Percentiles rank a stretch among this genome's conserved stretches.
These are phyloP conservation scores for Aspergillus novoparasiticus DNA, from an alignment of 2,329 filamentous ascomycete species.

Conservation along the genomic window DNA sequence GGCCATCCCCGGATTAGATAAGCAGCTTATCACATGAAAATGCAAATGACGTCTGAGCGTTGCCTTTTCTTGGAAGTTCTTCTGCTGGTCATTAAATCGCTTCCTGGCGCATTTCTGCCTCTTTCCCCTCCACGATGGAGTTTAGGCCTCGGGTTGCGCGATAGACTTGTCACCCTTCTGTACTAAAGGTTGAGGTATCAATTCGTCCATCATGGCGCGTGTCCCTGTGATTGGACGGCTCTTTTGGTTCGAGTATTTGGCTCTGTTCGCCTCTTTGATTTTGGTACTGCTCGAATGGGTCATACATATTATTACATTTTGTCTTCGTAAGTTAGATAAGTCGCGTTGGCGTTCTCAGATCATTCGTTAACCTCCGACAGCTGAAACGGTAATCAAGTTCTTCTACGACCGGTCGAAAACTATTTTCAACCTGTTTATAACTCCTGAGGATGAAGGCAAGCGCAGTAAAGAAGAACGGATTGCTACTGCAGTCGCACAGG, in stretches of 20 bases:
- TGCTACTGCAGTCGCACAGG: conserved; percentile 77
- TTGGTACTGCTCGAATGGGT: conserved; percentile 81
- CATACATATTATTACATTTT: conserved; percentile 82
- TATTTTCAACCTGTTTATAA: conserved; percentile 77
- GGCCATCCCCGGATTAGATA: conserved; percentile 36
- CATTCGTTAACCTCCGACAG: conserved; percentile 46
- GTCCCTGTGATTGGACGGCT: conserved; percentile 67
- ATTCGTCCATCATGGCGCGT: conserved; percentile 52
- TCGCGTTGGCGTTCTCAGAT: not conserved
- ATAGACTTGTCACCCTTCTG: not conserved
- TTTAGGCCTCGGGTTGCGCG: not conserved
- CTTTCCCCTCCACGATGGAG: not conserved
- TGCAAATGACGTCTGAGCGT: conserved; percentile 15
- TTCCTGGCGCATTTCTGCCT: not conserved
- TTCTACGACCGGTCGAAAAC: conserved; percentile 81
- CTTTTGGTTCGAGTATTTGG: conserved; percentile 76
- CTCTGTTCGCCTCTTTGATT: conserved; percentile 79
- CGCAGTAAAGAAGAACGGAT: conserved; percentile 70
- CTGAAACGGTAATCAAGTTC: conserved; percentile 76
- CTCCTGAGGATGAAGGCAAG: conserved; percentile 68
- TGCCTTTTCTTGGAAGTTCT: not conserved
- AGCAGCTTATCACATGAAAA: conserved; percentile 29
- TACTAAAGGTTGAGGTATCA: not conserved
- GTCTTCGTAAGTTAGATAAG: conserved; percentile 67
- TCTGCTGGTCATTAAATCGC: too few species aligned